These are phyloP conservation scores for Diaporthe sp. DNA, from an alignment of 2,329 filamentous ascomycete species.

Conservation along the genomic window DNA sequence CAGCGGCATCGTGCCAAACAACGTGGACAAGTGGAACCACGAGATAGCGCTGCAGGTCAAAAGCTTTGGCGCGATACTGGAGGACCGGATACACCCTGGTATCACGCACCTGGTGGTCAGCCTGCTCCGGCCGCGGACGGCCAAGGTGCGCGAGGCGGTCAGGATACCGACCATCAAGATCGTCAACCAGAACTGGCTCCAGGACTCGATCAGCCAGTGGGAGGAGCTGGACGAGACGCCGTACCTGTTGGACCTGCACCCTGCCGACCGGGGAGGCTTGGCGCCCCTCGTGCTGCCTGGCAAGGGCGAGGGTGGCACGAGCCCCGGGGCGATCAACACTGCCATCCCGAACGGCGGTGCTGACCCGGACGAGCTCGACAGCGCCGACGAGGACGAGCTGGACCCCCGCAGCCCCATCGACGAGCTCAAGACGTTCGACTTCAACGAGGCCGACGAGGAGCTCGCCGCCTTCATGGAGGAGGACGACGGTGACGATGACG, in stretches of 20 bases:
- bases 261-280: slow-evolving; percentile 67
- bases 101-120: slow-evolving; percentile 83
- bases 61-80: slow-evolving; percentile 81
- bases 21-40: slow-evolving; percentile 81
- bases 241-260: slow-evolving; percentile 82
- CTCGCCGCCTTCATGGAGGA: slow-evolving; percentile 78
- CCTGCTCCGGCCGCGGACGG: slow-evolving; percentile 80
- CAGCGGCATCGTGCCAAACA: slow-evolving; percentile 89
- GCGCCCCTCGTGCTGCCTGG: slow-evolving; percentile 28
- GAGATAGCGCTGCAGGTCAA: slow-evolving; percentile 90
- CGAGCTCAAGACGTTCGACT: slow-evolving; percentile 70
- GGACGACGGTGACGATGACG: slow-evolving; percentile 43
- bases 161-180: slow-evolving; percentile 87
- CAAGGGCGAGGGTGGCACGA: slow-evolving; percentile 29
- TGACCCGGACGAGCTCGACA: slow-evolving; percentile 59
- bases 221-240: slow-evolving; percentile 80
- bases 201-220: slow-evolving; percentile 89
- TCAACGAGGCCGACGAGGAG: slow-evolving; percentile 77
- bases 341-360: slow-evolving; percentile 52
- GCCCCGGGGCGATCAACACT: slow-evolving; percentile 42
- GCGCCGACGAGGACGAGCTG: slow-evolving; percentile 47
- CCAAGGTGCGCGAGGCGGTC: slow-evolving; percentile 90
- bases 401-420: slow-evolving; percentile 64
- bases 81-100: slow-evolving; percentile 68
- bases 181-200: slow-evolving; percentile 91